Percentiles rank a stretch among this genome's conserved stretches.
Evolutionary conservation across 1,139 yeast genomes (phyloP).

Genomic region (Hyphopichia pseudoburtonii): DNA sequence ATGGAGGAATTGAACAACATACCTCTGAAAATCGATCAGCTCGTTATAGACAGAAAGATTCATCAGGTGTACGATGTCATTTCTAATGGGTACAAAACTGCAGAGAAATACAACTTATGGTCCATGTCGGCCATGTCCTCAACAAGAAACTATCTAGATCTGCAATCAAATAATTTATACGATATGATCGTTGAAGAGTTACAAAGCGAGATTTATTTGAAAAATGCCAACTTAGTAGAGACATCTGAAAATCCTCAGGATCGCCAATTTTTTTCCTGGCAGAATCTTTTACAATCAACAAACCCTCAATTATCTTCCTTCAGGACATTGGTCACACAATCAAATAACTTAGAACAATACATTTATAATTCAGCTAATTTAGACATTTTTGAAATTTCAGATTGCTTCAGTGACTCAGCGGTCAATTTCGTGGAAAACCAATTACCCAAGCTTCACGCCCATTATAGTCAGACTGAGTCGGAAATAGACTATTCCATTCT

Average conservation of each 20-base stretch:
- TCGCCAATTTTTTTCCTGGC: slow-evolving; percentile 24
- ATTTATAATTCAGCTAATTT: slow-evolving; percentile 57
- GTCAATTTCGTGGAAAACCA: slow-evolving; percentile 30
- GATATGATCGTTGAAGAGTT: slow-evolving; percentile 77
- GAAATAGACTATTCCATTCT: slow-evolving; percentile 30
- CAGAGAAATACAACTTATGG: slow-evolving; percentile 63
- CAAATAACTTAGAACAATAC: slow-evolving; percentile 54
- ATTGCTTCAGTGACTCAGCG: slow-evolving; percentile 46
- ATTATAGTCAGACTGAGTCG: slow-evolving; percentile 20
- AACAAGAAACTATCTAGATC: slow-evolving; percentile 56
- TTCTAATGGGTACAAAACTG: slow-evolving; percentile 53
- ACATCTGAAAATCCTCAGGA: slow-evolving; percentile 5
- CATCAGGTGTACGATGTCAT: slow-evolving; percentile 67
- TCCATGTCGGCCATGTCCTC: slow-evolving; percentile 59
- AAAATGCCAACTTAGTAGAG: slow-evolving; percentile 20
- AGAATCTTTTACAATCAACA: slow-evolving; percentile 23
- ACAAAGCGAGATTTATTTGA: slow-evolving; percentile 69
- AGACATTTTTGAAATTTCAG: slow-evolving; percentile 54
- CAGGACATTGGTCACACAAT: slow-evolving; percentile 34
- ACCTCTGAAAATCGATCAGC: slow-evolving; percentile 65
- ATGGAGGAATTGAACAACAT: slow-evolving; percentile 60
- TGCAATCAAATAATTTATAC: slow-evolving; percentile 65
- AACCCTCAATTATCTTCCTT: slow-evolving; percentile 38
- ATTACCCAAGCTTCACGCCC: slow-evolving; percentile 33
- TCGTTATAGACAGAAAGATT: slow-evolving; percentile 66